These are phyloP conservation scores for Cyclocybe cylindracea DNA, from an alignment of 768 basidiomycete species.

Conservation along the genomic window DNA sequence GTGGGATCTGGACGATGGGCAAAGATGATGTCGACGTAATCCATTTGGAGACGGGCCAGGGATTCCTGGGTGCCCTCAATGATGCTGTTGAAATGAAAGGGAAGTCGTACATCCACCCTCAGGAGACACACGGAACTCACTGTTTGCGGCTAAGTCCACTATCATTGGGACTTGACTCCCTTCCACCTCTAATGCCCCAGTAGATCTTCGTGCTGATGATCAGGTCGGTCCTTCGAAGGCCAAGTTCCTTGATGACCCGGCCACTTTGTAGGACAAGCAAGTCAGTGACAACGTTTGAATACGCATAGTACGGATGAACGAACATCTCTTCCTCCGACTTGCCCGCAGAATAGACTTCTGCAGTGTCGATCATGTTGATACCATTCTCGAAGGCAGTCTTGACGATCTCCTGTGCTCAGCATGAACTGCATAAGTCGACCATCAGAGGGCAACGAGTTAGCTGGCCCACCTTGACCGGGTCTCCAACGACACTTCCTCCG, in stretches of 20 bases:
- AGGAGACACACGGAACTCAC: slow-evolving; percentile 32
- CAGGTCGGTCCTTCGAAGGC: slow-evolving; percentile 63
- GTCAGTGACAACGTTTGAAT: neutral
- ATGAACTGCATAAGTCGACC: neutral
- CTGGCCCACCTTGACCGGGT: slow-evolving; percentile 65
- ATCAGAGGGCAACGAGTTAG: neutral
- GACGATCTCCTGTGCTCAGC: slow-evolving; percentile 63
- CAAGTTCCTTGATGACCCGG: slow-evolving; percentile 73
- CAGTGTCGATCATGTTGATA: slow-evolving; percentile 77
- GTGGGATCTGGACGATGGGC: slow-evolving; percentile 68
- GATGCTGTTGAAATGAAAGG: slow-evolving; percentile 40
- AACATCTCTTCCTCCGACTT: slow-evolving; percentile 77
- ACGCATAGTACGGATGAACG: slow-evolving; percentile 9
- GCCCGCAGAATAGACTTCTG: slow-evolving; percentile 64
- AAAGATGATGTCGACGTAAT: slow-evolving; percentile 75
- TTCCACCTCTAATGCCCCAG: slow-evolving; percentile 63
- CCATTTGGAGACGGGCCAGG: slow-evolving; percentile 67
- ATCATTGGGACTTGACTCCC: slow-evolving; percentile 43
- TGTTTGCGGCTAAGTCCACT: slow-evolving; percentile 60
- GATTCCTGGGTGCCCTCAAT: slow-evolving; percentile 73
- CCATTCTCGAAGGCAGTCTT: slow-evolving; percentile 75
- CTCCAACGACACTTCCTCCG: slow-evolving; percentile 64
- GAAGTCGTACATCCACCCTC: neutral
- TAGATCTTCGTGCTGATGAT: slow-evolving; percentile 82
- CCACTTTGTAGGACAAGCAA: slow-evolving; percentile 40